Conservation (phyloP, 371 early-diverging fungal species). For the Haplosporangium sp. region DNA sequence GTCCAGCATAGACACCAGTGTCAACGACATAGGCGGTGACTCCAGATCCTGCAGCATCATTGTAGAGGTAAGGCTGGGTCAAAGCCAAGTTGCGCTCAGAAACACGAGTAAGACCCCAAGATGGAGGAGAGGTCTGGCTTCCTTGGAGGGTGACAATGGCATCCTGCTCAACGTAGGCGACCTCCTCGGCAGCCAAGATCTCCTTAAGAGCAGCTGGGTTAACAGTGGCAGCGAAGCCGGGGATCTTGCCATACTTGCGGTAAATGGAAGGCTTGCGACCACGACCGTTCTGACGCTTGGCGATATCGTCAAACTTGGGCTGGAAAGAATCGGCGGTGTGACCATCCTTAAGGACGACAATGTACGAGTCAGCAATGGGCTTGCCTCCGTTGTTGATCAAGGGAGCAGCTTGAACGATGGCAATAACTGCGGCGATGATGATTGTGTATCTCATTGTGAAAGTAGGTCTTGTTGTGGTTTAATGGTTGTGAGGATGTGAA, state of each 20-base stretch:
- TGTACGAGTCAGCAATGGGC: conserved; percentile 52
- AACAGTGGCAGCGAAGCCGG: conserved; percentile 6
- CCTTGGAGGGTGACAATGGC: conserved; percentile 1
- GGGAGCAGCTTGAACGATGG: conserved; percentile 20
- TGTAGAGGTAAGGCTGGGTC: too few species aligned
- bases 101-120: too few species aligned
- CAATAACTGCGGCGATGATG: conserved; percentile 8
- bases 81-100: too few species aligned
- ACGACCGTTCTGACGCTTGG: not conserved
- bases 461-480: too few species aligned
- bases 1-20: too few species aligned
- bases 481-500: too few species aligned
- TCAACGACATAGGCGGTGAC: too few species aligned
- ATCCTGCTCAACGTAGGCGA: conserved; percentile 29
- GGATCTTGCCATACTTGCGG: conserved; percentile 9
- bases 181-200: conserved; percentile 13
- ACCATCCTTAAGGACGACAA: conserved; percentile 14
- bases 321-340: conserved; percentile 5
- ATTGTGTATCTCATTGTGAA: conserved; percentile 15
- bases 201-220: conserved; percentile 13
- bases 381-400: conserved; percentile 12
- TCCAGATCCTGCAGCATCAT: too few species aligned
- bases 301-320: conserved; percentile 14
- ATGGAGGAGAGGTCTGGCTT: not conserved
- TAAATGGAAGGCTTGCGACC: conserved; percentile 7